Conservation (phyloP, 2,329 filamentous ascomycete species). For the Ilyonectria robusta region DNA sequence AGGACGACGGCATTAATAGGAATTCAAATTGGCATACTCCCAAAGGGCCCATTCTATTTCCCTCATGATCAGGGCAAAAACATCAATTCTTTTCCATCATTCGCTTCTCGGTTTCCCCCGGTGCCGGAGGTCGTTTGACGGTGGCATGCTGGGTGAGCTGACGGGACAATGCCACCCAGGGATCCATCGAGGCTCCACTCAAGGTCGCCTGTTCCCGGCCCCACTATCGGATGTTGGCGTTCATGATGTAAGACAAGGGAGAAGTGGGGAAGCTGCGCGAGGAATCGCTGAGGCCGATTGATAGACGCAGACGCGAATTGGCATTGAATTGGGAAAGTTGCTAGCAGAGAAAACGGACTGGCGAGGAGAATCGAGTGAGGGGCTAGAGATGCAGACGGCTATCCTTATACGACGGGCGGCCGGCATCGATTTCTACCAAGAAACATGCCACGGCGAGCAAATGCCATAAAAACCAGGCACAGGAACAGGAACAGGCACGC, state of each 20-base stretch:
- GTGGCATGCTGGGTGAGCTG: conserved; percentile 49
- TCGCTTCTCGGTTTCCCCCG: conserved; percentile 34
- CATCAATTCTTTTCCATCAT: conserved; percentile 35
- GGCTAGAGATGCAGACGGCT: conserved; percentile 39
- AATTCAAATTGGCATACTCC: conserved; percentile 10
- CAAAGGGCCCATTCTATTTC: conserved; percentile 8
- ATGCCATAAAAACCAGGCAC: conserved; percentile 34
- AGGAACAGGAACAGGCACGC: conserved; percentile 29
- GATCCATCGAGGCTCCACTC: conserved; percentile 45
- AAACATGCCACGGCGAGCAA: conserved; percentile 16
- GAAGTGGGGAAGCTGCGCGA: conserved; percentile 33
- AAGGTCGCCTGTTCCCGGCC: conserved; percentile 48
- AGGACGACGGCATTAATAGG: conserved; percentile 28
- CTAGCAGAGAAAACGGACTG: conserved; percentile 19
- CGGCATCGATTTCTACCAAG: conserved; percentile 8
- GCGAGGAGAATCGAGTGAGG: conserved; percentile 22
- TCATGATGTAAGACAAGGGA: conserved; percentile 39
- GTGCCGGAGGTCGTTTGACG: conserved; percentile 40
- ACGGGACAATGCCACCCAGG: conserved; percentile 35
- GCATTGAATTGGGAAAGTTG: conserved; percentile 7
- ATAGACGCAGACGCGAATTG: conserved; percentile 1
- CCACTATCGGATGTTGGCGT: conserved; percentile 49
- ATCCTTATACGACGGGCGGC: conserved; percentile 42
- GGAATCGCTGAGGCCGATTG: conserved; percentile 15
- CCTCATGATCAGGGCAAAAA: conserved; percentile 38